Conservation (phyloP, 768 basidiomycete species). For the Leccinum pellstonianum region DNA sequence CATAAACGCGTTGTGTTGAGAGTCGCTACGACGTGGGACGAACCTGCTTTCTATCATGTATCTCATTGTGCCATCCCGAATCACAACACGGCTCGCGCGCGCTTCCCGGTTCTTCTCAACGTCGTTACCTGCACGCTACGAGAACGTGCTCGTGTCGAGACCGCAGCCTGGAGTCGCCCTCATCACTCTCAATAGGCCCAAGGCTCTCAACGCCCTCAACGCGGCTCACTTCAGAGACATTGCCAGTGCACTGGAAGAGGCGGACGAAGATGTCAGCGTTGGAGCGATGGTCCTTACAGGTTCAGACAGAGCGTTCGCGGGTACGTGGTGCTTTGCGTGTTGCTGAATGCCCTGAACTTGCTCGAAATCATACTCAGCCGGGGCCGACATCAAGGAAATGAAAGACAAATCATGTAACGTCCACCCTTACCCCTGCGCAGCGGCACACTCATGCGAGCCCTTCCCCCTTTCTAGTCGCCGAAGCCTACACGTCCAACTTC, state of each 20-base stretch:
- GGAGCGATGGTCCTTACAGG: slow-evolving; percentile 92
- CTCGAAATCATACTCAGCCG: slow-evolving; percentile 50
- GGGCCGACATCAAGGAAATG: slow-evolving; percentile 99
- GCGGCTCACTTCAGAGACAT: slow-evolving; percentile 79
- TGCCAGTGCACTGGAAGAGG: slow-evolving; percentile 68
- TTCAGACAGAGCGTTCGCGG: slow-evolving; percentile 90
- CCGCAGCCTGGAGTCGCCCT: slow-evolving; percentile 72
- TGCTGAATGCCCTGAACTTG: not conserved
- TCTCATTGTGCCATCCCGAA: slow-evolving; percentile 6
- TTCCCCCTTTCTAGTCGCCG: slow-evolving; percentile 52
- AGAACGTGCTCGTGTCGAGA: slow-evolving; percentile 65
- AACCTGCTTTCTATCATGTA: slow-evolving; percentile 7
- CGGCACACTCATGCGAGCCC: not conserved
- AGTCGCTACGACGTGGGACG: not conserved
- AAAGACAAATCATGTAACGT: slow-evolving; percentile 89
- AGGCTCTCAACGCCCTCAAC: slow-evolving; percentile 85
- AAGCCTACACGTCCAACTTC: slow-evolving; percentile 85
- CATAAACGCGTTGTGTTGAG: too few species aligned
- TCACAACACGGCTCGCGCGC: slow-evolving; percentile 2
- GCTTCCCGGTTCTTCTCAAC: slow-evolving; percentile 27
- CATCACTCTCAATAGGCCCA: slow-evolving; percentile 86
- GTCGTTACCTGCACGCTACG: slow-evolving; percentile 43
- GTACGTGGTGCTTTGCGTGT: slow-evolving; percentile 39
- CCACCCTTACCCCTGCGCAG: too few species aligned
- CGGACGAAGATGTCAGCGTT: slow-evolving; percentile 67